Percentiles rank a stretch among this genome's conserved stretches.
These are phyloP conservation scores for Bryum argenteum DNA, from an alignment of 225 moss, liverwort and hornwort genomes.

Conservation along the genomic window DNA sequence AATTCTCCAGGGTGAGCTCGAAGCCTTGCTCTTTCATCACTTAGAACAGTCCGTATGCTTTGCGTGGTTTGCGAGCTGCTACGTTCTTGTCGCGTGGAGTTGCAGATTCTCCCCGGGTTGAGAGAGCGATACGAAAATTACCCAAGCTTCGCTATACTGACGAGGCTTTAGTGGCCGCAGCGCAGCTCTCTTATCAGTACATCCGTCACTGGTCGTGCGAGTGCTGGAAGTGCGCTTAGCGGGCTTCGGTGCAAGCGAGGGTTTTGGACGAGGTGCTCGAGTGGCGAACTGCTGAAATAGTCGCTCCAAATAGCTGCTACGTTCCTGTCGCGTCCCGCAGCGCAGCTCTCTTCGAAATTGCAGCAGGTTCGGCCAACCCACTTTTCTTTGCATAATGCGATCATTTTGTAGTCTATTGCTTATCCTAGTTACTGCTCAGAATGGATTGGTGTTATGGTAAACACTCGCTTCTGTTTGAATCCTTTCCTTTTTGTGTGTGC, in stretches of 20 bases:
- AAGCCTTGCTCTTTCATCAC: conserved; percentile 46
- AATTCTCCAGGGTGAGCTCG: conserved; percentile 37
- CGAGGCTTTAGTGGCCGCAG: conserved; percentile 87
- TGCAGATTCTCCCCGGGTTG: conserved; percentile 84
- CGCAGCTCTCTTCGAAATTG: too few species aligned
- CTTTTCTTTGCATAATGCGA: not conserved
- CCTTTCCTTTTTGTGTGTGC: conserved; percentile 24
- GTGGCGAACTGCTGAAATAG: too few species aligned
- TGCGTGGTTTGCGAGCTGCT: conserved; percentile 48
- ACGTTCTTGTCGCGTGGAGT: too few species aligned
- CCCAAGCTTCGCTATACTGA: conserved; percentile 95
- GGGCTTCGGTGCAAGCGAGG: too few species aligned
- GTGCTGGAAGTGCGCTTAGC: too few species aligned
- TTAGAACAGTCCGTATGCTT: conserved; percentile 51
- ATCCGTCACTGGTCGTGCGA: too few species aligned
- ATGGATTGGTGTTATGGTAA: not conserved
- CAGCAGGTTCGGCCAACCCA: conserved; percentile 53
- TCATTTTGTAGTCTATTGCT: not conserved
- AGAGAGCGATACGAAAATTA: conserved; percentile 96
- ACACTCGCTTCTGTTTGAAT: not conserved
- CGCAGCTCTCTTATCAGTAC: conserved; percentile 94
- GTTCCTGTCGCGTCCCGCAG: too few species aligned
- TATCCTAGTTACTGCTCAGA: not conserved
- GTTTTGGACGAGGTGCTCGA: too few species aligned
- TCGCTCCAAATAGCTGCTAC: too few species aligned